Base-by-base conservation (phyloP, 2,329 filamentous ascomycete genomes). In the Capronia coronata region DNA sequence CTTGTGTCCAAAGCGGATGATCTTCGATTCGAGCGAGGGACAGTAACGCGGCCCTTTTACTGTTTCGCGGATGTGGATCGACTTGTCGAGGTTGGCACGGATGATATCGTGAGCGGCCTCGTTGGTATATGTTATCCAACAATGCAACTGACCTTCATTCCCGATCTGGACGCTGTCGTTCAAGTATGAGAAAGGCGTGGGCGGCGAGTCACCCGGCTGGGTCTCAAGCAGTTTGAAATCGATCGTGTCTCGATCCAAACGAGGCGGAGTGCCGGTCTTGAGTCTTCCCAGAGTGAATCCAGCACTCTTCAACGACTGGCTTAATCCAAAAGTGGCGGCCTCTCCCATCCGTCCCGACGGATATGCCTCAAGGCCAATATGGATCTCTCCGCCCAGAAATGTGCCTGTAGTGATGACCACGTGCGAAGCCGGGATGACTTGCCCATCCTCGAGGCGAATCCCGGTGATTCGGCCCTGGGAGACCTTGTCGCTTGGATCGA, bases 341-440 rank as follows among this genome's bases (percentile, higher is more conserved):
- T 98, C 93, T 9, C 91, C 93, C 74, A 98, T 89, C 7, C 93
- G 82, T 1, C 93, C 93, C 0, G 93, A 86, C 0, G 93, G 90
- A 63, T 81, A 95, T 2, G 77, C 78, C 46, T 94, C 79, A 6
- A 97, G 71, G 0, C 89, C 93, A 54, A 98, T 94, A 62, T 98
- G 93, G 55, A 98, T 98, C 68, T 98, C 93, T 14, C 90, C 93
- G 9, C 91, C 86, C 3, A 98, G 70, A 63, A 98, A 98, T 0
- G 93, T 98, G 0, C 93, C 93, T 0, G 93, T 98, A 0, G 93
- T 97, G 59, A 98, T 96, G 19, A 98, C 79, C 29, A 97, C 90
- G 54, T 84, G 83, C 40, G 77, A 80, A 1, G 91, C 87, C 1
- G 82, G 78, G 56, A 98, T 78, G 13, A 94, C 73, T 65, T 94